Base-by-base conservation (phyloP, 2,329 filamentous ascomycete genomes). In the Neophaeococcomyces mojaviensis region DNA sequence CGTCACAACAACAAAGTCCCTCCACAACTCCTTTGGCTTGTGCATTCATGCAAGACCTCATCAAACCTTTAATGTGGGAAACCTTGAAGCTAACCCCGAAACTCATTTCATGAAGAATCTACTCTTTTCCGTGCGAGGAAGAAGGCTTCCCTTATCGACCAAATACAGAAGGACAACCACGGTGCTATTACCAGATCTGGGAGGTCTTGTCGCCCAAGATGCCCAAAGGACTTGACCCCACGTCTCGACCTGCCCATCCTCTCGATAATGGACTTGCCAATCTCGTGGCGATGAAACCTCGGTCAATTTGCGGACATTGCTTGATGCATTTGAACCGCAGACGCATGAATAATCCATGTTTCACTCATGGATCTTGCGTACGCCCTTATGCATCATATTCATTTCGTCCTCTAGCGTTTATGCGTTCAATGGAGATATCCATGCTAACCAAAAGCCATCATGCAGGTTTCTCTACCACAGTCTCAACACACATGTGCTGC, bases 401-500 rank as follows among this genome's bases (percentile, higher is more conserved):
- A n/a, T 39, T 39, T 26, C 3, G 37, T 24, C 24, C 24, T 28
- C 24, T 10, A 28, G 5, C 24, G 24, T 28, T 10, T 28, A 28
- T 28, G 10, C 24, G 10, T 39, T 20, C n/a, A 15, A 39, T 28
- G 15, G 22, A 32, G 7, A 10, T 16, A 36, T 16, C 28, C 24
- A 36, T 28, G 22, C 41, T 44, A 22, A 44, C 41, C 33, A 36
- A 26, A 6, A 9, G 8, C 13, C 16, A 33, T 7, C 34, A 33
- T 42, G 49, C 57, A 71, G 68, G 60, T 70, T 70, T 53, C 63
- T 70, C 45, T 64, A 63, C 53, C 61, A 69, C 56, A 65, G 61
- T 57, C 70, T 68, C 59, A 64, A 84, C 75, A 67, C 72, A 76
- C 68, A 76, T 61, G 62, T 86, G 50, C 71, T 88, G 51, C 77